These are phyloP conservation scores for Pelargonium citronellum DNA, from an alignment of 441 rosid genomes.

Conservation along the genomic window DNA sequence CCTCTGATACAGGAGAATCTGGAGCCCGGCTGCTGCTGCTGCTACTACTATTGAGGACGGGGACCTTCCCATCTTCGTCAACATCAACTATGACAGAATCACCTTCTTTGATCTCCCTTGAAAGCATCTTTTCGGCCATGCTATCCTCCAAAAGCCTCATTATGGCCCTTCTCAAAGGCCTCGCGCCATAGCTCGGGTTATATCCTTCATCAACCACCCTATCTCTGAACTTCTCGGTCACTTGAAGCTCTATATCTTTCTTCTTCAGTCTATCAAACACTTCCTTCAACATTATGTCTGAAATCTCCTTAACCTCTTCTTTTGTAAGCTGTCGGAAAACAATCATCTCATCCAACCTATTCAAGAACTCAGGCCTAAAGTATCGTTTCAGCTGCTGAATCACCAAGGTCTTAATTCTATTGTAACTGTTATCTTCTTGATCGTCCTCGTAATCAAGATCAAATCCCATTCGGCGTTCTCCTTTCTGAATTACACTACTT, in stretches of 20 bases:
- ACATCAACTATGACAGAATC: constrained; percentile 92
- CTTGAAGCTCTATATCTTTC: constrained; percentile 90
- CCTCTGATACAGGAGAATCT: neutral
- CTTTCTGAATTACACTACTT: constrained; percentile 90
- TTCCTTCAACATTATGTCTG: constrained; percentile 89
- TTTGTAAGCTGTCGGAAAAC: constrained; percentile 93
- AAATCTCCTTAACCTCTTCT: constrained; percentile 90
- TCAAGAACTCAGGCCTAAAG: constrained; percentile 91
- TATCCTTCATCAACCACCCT: constrained; percentile 94
- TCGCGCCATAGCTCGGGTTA: constrained; percentile 91
- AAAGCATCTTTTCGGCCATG: constrained; percentile 99
- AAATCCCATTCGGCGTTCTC: constrained; percentile 86
- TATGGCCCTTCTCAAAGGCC: constrained; percentile 93
- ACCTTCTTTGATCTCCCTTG: constrained; percentile 87
- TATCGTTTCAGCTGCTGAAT: constrained; percentile 84
- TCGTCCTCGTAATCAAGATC: constrained; percentile 49
- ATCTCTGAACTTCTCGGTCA: constrained; percentile 83
- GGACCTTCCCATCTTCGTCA: constrained; percentile 69
- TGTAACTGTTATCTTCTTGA: constrained; percentile 75
- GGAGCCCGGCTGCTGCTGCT: constrained; percentile 48
- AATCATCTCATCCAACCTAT: constrained; percentile 94
- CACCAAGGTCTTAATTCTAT: constrained; percentile 85
- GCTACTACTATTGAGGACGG: constrained; percentile 81
- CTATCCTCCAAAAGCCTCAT: constrained; percentile 94
- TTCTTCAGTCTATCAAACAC: constrained; percentile 70